Evolutionary conservation across 805 yeast species (phyloP), one percentile per base, ranked within the genome.

Genomic region (Metschnikowia aberdeeniae): DNA sequence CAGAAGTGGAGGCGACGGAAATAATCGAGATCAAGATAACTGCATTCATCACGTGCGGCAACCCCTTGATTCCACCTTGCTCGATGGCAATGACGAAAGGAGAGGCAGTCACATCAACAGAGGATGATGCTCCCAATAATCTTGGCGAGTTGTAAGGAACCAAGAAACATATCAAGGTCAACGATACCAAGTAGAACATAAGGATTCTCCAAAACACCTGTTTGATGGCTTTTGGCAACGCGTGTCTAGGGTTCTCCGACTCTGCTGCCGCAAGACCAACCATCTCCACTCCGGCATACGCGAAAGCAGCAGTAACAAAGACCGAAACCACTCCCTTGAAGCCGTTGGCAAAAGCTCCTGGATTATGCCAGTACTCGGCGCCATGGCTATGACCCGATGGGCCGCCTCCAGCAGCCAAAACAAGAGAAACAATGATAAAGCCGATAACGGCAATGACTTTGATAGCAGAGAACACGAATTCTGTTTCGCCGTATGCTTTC

Each of bases 161-260:
- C 46, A 87, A 70, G 55, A 85, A 78, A 35, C 89, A 84, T 31
- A 72, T 65, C 45, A 72, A 55, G 72, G 77, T 53, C 75, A 70
- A 45, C 66, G 81, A 60, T 66, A 76, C 50, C 61, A 87, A 72
- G 67, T 87, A 87, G 60, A 86, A 86, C 53, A 84, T 62, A 12
- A 82, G 67, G 46, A 86, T 82, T 66, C 93, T 76, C 90, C 92
- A 86, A 67, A 87, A 84, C 3, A 85, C 88, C 67, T 86, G 90
- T 64, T 85, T 86, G 47, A 84, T 79, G 35, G 92, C 90, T 41
- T 75, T 73, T 31, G 92, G 93, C 44, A 85, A 73, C 2, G 85
- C 66, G 44, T 70, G 72, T 54, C 84, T 70, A 37, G 93, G 92
- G 61, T 84, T 78, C 30, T 65, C 75, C 20, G 88, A 73, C 63